Conservation (phyloP, 495 filamentous ascomycete species). For the Penicillium coffeae region DNA sequence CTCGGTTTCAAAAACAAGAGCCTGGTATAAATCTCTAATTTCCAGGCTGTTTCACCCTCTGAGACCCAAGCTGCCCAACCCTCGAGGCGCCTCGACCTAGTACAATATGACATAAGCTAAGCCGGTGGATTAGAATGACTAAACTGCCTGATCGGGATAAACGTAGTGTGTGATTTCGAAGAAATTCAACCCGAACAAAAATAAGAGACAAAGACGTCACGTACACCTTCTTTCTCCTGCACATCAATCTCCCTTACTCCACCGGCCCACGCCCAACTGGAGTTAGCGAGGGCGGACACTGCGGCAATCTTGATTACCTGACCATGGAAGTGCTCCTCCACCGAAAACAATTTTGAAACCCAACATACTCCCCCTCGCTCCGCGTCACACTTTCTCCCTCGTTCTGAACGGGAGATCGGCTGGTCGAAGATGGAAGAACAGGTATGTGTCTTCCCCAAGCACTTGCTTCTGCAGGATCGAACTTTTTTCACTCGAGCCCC, state of each 20-base stretch:
- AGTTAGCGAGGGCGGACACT: constrained; percentile 22
- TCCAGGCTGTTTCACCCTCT: too few relatives aligned
- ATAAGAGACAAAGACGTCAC: not conserved
- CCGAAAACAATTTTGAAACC: constrained; percentile 29
- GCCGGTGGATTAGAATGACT: not conserved
- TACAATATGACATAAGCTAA: not conserved
- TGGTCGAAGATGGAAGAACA: constrained; percentile 52
- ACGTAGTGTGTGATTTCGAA: not conserved
- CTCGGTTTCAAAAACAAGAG: too few relatives aligned
- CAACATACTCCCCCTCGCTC: constrained; percentile 19
- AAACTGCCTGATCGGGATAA: constrained; percentile 3
- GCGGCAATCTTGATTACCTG: constrained; percentile 27
- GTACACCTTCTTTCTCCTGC: not conserved
- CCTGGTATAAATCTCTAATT: too few relatives aligned
- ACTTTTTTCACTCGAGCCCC: constrained; percentile 9
- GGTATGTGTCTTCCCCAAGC: constrained; percentile 29
- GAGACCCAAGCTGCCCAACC: too few relatives aligned
- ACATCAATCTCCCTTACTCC: not conserved
- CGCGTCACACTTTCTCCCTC: constrained; percentile 17
- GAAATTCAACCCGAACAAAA: not conserved
- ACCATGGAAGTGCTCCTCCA: constrained; percentile 25
- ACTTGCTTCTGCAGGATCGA: not conserved
- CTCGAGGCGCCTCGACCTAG: too few relatives aligned
- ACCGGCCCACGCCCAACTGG: constrained; percentile 1
- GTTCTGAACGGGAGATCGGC: constrained; percentile 38